A percentile compares a stretch with the other conserved stretches of the same genome.
These are phyloP conservation scores for Ilyonectria mors-panacis DNA, from an alignment of 2,329 filamentous ascomycete species.

Conservation along the genomic window DNA sequence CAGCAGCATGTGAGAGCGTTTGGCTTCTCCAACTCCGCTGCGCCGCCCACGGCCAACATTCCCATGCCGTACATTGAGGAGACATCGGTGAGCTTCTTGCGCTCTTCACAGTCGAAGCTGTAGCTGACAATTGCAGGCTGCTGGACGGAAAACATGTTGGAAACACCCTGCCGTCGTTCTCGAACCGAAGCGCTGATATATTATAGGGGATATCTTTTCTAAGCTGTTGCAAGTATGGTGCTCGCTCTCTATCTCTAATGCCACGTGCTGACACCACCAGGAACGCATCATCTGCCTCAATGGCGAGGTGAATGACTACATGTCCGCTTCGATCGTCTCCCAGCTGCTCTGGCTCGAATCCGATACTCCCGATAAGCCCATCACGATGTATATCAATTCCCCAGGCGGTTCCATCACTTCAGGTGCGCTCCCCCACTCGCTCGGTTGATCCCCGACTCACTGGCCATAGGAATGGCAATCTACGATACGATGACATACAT, in stretches of 20 bases:
- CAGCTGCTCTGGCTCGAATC: constrained; percentile 98
- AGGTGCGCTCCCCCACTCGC: constrained; percentile 54
- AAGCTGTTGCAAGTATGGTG: constrained; percentile 78
- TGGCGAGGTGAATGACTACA: constrained; percentile 88
- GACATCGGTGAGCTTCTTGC: constrained; percentile 54
- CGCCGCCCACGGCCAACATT: constrained; percentile 57
- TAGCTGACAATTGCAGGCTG: constrained; percentile 69
- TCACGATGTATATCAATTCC: constrained; percentile 98
- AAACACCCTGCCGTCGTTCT: too few relatives aligned
- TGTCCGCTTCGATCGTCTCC: constrained; percentile 94
- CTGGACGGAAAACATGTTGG: constrained; percentile 84
- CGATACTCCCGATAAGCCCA: constrained; percentile 93
- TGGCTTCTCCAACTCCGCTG: constrained; percentile 56
- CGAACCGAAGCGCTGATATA: constrained; percentile 35
- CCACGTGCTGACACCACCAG: constrained; percentile 56
- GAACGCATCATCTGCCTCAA: constrained; percentile 97
- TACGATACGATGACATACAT: constrained; percentile 99
- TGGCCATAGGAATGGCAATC: constrained; percentile 78
- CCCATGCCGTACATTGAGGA: constrained; percentile 72
- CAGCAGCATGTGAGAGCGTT: constrained; percentile 58
- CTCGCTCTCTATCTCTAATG: neutral
- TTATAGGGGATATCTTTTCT: constrained; percentile 84
- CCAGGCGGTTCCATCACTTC: constrained; percentile 91
- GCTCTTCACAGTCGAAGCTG: constrained; percentile 1
- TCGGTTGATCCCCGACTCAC: constrained; percentile 21